Evolutionary conservation across 2,329 filamentous ascomycete genomes (phyloP).

Genomic region (Aspergillus sp.): DNA sequence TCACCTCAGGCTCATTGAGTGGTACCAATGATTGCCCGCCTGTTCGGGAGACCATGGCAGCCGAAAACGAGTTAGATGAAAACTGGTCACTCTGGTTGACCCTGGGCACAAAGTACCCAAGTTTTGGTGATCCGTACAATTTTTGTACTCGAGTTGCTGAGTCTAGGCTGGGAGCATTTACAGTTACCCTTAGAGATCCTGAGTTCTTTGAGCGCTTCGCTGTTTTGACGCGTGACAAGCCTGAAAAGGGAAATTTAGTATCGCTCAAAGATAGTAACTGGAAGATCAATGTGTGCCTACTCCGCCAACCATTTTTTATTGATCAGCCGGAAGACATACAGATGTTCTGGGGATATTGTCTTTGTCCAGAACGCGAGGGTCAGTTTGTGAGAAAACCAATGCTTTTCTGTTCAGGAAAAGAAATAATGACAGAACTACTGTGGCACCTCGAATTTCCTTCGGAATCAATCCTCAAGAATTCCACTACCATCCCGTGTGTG

Average conservation of each 20-base stretch:
- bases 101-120: conserved; percentile 29
- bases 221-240: conserved; percentile 26
- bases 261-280: conserved; percentile 37
- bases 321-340: conserved; percentile 29
- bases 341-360: conserved; percentile 38
- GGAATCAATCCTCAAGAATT: conserved; percentile 20
- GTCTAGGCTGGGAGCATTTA: conserved; percentile 38
- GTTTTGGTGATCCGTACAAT: conserved; percentile 37
- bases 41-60: conserved; percentile 17
- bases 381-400: conserved; percentile 38
- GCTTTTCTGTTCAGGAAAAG: conserved; percentile 35
- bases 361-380: conserved; percentile 34
- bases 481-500: conserved; percentile 33
- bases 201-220: conserved; percentile 24
- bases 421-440: conserved; percentile 37
- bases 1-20: conserved; percentile 31
- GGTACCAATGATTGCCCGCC: conserved; percentile 28
- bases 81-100: conserved; percentile 40
- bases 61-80: conserved; percentile 28
- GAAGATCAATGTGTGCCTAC: conserved; percentile 38
- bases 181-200: conserved; percentile 32
- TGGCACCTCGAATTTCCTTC: conserved; percentile 33
- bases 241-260: conserved; percentile 32
- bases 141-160: conserved; percentile 35
- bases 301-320: conserved; percentile 39